phyloP scores from a whole-genome alignment of 805 yeast genomes.

The Saccharomycopsis fodiens region DNA sequence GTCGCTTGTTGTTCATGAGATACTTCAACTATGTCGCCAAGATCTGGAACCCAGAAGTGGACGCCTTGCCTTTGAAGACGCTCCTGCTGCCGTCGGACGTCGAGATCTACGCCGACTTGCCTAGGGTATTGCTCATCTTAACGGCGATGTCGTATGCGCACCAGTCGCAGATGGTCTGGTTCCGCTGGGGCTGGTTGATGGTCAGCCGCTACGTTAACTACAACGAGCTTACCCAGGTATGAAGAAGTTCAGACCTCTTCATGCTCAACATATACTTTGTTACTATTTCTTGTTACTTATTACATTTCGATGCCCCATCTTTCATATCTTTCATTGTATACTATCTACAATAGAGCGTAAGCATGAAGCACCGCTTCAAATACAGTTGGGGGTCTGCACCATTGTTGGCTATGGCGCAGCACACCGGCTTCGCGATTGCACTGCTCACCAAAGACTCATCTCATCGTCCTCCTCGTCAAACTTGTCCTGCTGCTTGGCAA shows the following conservation, averaged over 20 bases:
- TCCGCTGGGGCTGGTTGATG: constrained; percentile 79
- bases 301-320: no score
- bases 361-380: no score
- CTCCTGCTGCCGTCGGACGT: background rate
- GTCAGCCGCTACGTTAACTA: constrained; percentile 69
- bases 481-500: constrained; percentile 22
- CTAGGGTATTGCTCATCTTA: constrained; percentile 30
- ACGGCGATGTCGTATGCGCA: constrained; percentile 81
- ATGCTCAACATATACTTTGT: no score
- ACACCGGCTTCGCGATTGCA: no score
- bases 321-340: no score
- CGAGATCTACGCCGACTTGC: constrained; percentile 27
- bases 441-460: constrained; percentile 25
- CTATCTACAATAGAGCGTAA: no score
- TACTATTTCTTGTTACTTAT: no score
- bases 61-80: background rate
- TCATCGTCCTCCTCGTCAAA: constrained; percentile 28
- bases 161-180: constrained; percentile 91
- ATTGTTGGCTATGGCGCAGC: no score
- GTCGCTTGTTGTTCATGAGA: constrained; percentile 7
- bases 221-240: constrained; percentile 47
- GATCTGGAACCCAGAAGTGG: background rate
- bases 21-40: constrained; percentile 1
- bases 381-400: no score
- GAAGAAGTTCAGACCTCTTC: background rate